phyloP scores from a whole-genome alignment of 805 yeast genomes.

The Wickerhamomyces bovis region DNA sequence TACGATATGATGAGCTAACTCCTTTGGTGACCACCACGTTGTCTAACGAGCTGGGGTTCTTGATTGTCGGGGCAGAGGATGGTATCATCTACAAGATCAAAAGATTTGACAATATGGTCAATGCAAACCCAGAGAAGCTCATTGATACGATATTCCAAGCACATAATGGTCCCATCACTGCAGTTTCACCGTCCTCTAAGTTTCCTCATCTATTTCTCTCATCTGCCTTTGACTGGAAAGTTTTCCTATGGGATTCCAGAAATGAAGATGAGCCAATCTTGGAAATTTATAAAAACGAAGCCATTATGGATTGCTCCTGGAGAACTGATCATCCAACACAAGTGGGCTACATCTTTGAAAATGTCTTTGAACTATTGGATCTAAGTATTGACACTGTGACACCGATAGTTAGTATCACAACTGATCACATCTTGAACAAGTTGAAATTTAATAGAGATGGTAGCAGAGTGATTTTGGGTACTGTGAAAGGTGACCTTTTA shows the following conservation, averaged over 20 bases:
- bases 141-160: conserved; percentile 17
- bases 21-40: conserved; percentile 20
- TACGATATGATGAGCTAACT: conserved; percentile 26
- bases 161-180: conserved; percentile 25
- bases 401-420: conserved; percentile 15
- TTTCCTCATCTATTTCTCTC: conserved; percentile 22
- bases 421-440: conserved; percentile 9
- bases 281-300: conserved; percentile 20
- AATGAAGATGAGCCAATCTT: conserved; percentile 14
- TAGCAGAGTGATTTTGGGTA: conserved; percentile 9
- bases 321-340: conserved; percentile 23
- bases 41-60: conserved; percentile 15
- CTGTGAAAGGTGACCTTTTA: conserved; percentile 11
- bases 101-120: conserved; percentile 19
- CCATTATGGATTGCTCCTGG: conserved; percentile 25
- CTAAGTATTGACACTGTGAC: conserved; percentile 21
- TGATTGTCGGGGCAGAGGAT: conserved; percentile 28
- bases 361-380: conserved; percentile 27
- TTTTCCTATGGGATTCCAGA: conserved; percentile 23
- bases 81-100: conserved; percentile 27
- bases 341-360: conserved; percentile 25
- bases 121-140: conserved; percentile 6
- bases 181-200: conserved; percentile 12
- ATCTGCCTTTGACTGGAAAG: conserved; percentile 28
- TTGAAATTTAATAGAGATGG: conserved; percentile 17